Conservation (phyloP, 2,329 filamentous ascomycete genomes). For the Sarocladiaceae sp. region DNA sequence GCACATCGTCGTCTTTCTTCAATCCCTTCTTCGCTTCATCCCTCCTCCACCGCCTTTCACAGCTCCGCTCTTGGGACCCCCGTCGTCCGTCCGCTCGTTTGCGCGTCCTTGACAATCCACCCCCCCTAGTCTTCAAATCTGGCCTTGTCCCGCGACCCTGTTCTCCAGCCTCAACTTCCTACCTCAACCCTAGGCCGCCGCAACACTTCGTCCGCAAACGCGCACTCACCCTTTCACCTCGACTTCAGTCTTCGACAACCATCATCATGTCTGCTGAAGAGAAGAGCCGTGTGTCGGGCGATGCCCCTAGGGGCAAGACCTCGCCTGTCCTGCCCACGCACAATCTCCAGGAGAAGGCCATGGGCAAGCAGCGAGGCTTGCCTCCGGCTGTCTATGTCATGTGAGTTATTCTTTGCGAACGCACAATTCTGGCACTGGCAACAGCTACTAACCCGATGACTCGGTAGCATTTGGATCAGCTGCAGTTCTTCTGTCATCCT, state of each 20-base stretch:
- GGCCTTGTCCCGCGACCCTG: constrained; percentile 15
- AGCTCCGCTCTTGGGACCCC: constrained; percentile 7
- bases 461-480: constrained; percentile 77
- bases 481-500: constrained; percentile 92
- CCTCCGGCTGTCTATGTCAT: constrained; percentile 83
- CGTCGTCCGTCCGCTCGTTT: constrained; percentile 31
- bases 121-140: constrained; percentile 22
- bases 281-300: constrained; percentile 78
- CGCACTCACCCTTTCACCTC: neutral
- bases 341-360: constrained; percentile 71
- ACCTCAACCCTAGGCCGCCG: constrained; percentile 3
- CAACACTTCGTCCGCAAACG: no score
- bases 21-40: constrained; percentile 8
- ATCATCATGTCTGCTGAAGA: constrained; percentile 50
- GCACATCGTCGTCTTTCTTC: constrained; percentile 1
- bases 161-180: constrained; percentile 5
- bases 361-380: constrained; percentile 55
- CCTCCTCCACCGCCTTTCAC: constrained; percentile 10
- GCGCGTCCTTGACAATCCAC: constrained; percentile 22
- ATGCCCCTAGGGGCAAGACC: constrained; percentile 57
- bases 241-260: constrained; percentile 11
- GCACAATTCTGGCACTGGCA: no score
- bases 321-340: constrained; percentile 68
- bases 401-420: constrained; percentile 35
- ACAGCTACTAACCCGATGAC: no score